Evolutionary conservation across 2,329 filamentous ascomycete genomes (phyloP).

Genomic region (Tolypocladium tundrense): DNA sequence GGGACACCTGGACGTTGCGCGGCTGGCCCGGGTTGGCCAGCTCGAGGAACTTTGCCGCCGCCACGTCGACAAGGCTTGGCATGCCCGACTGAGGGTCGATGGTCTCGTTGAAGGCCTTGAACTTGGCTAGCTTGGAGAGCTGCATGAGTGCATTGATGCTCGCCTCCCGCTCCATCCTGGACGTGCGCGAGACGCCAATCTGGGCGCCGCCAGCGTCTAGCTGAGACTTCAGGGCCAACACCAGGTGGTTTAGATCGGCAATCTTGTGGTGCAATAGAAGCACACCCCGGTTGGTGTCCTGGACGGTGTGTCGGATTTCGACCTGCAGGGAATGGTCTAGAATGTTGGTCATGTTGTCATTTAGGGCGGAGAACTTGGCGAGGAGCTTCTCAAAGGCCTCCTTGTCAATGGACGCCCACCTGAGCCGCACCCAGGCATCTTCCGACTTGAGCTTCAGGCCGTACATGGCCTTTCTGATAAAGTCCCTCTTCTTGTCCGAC

Average conservation of each 20-base stretch:
- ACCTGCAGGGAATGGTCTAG: conserved; percentile 35
- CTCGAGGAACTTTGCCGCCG: conserved; percentile 26
- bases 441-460: conserved; percentile 25
- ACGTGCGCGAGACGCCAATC: conserved; percentile 17
- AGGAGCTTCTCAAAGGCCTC: conserved; percentile 33
- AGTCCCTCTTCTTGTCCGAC: conserved; percentile 26
- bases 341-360: conserved; percentile 38
- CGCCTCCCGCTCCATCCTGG: conserved; percentile 22
- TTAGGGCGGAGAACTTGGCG: conserved; percentile 31
- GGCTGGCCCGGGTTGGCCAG: conserved; percentile 23
- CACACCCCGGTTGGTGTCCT: conserved; percentile 36
- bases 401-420: conserved; percentile 37
- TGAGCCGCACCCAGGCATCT: conserved; percentile 23
- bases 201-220: conserved; percentile 19
- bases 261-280: conserved; percentile 36
- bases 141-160: conserved; percentile 29
- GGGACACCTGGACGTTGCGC: conserved; percentile 22
- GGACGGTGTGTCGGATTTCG: conserved; percentile 35
- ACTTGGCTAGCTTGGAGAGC: conserved; percentile 34
- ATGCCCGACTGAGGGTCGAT: conserved; percentile 25
- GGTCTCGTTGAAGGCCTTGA: conserved; percentile 40
- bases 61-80: conserved; percentile 21
- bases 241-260: conserved; percentile 32
- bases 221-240: conserved; percentile 34
- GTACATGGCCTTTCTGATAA: conserved; percentile 33